Evolutionary conservation across 2,329 filamentous ascomycete species (phyloP).

Genomic region (Fusarium domesticum): DNA sequence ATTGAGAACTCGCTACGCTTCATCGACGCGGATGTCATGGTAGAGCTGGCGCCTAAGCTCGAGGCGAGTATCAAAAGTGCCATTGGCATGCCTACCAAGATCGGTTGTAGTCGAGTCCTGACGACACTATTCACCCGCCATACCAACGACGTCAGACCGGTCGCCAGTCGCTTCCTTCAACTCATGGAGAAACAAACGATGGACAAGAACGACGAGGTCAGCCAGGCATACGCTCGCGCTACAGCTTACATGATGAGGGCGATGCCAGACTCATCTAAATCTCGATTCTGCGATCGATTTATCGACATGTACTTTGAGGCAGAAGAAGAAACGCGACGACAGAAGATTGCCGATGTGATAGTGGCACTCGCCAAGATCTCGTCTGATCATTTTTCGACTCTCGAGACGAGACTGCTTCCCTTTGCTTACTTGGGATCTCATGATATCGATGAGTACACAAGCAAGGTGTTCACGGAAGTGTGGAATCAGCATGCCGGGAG

Average conservation of each 20-base stretch:
- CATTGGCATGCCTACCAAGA: slow-evolving; percentile 89
- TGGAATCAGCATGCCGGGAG: slow-evolving; percentile 92
- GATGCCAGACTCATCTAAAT: slow-evolving; percentile 47
- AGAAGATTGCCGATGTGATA: slow-evolving; percentile 79
- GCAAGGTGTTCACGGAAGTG: slow-evolving; percentile 75
- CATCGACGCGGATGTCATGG: slow-evolving; percentile 76
- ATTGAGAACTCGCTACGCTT: slow-evolving; percentile 86
- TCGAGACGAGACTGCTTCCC: slow-evolving; percentile 73
- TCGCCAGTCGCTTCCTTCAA: slow-evolving; percentile 73
- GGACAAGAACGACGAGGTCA: slow-evolving; percentile 92
- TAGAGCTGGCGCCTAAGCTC: slow-evolving; percentile 66
- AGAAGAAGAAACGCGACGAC: slow-evolving; percentile 71
- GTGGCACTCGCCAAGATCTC: slow-evolving; percentile 81
- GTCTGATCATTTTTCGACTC: slow-evolving; percentile 78
- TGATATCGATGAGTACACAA: slow-evolving; percentile 76
- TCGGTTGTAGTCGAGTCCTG: slow-evolving; percentile 82
- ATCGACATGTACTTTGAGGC: slow-evolving; percentile 75
- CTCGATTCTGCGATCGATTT: slow-evolving; percentile 50
- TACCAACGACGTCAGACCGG: slow-evolving; percentile 68
- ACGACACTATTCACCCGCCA: slow-evolving; percentile 82
- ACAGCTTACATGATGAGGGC: slow-evolving; percentile 78
- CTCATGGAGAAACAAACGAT: slow-evolving; percentile 77
- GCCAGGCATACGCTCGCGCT: slow-evolving; percentile 80
- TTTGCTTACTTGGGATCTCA: slow-evolving; percentile 87
- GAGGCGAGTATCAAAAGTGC: slow-evolving; percentile 79